These are phyloP conservation scores for Tanacetum coccineum DNA, from an alignment of 129 eudicot species.

Conservation along the genomic window DNA sequence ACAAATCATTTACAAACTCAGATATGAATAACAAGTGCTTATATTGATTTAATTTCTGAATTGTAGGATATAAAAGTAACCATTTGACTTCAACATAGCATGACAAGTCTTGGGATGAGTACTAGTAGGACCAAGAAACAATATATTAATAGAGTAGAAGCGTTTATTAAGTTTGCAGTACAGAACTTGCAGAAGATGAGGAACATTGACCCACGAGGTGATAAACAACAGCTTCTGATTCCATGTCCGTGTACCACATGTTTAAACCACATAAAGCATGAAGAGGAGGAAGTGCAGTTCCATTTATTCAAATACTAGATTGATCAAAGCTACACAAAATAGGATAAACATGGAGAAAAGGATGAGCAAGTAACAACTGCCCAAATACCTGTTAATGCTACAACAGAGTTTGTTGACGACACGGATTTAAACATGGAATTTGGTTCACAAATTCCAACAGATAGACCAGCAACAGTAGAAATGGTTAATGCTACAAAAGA, in stretches of 20 bases:
- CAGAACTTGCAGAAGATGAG: not conserved
- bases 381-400: too few species aligned
- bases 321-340: not conserved
- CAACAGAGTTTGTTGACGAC: too few species aligned
- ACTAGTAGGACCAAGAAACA: too few species aligned
- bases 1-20: not conserved
- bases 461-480: too few species aligned
- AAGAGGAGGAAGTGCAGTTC: not conserved
- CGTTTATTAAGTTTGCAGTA: not conserved
- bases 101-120: constrained; percentile 1
- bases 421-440: too few species aligned
- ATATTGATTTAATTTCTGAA: not conserved
- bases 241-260: not conserved
- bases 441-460: too few species aligned
- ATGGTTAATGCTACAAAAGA: too few species aligned
- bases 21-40: not conserved
- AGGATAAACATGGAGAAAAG: too few species aligned
- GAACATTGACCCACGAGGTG: not conserved
- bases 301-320: not conserved
- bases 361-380: too few species aligned
- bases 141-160: too few species aligned
- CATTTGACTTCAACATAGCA: not conserved
- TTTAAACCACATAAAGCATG: not conserved
- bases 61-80: not conserved
- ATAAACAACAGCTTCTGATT: not conserved